Evolutionary conservation across 805 yeast genomes (phyloP), one percentile per base, ranked within the genome.

Genomic region (Ogataea parapolymorpha): DNA sequence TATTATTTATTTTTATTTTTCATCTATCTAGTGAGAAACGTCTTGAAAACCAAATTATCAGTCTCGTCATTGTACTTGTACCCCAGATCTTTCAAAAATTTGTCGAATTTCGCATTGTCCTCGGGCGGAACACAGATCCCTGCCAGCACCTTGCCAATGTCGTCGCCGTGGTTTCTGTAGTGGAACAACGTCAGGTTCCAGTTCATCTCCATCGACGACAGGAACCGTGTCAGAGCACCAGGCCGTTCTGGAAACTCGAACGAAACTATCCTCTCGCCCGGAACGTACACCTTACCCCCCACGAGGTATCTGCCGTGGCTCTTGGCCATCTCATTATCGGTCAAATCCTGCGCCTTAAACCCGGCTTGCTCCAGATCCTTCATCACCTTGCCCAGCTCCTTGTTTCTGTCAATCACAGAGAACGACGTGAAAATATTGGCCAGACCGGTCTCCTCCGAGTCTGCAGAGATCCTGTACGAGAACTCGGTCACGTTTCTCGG

Each of bases 211-310:
- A 93, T 65, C 13, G 81, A 73, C 20, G 74, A 75, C 56, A 93
- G 72, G 67, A 93, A 93, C 44, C 77, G 83, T 22, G 83, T 77
- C 56, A 93, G 72, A 1, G 99, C 97, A 35, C 96, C 95, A 2
- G 99, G 98, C 57, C 93, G 81, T 59, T 93, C 99, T 11, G 99
- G 99, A 71, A 93, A 95, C 64, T 89, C 96, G 56, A 93, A 93
- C 35, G 84, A 75, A 53, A 80, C 77, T 26, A 93, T 65, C 54
- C 82, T 80, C 65, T 93, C 99, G 50, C 86, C 74, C 22, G 77
- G 72, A 14, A 85, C 79, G 16, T 71, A 65, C 0, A 90, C 78
- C 45, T 84, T 80, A 44, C 99, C 99, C 44, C 99, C 99, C 17
- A 93, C 95, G 49, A 93, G 71, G 62, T 93, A 95, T 62, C 99